Evolutionary conservation across 305 asterid species (phyloP), one percentile per base, ranked within the genome.

Genomic region (Fraxinus latifolia): DNA sequence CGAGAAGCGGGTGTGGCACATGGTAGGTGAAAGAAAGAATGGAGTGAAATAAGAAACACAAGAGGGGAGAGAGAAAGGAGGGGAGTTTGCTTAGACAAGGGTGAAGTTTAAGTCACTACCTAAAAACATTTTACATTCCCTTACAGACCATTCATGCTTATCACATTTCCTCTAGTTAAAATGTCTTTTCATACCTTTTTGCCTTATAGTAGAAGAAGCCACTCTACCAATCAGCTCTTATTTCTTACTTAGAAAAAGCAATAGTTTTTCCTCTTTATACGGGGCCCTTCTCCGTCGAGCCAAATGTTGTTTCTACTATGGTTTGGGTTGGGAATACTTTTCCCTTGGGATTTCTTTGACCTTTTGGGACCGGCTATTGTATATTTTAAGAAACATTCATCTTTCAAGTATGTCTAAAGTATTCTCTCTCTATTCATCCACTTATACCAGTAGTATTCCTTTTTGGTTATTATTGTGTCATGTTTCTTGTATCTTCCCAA

Each of bases 61-160:
- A 55, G 74, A 76, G 80, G 75, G 82, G 90, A 82, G 90, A 84
- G 88, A 78, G 36, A 31, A 8, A 31, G 42, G 75, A 15, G 47
- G 76, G 27, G 19, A 33, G 44, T 86, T 93, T 93, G 98, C 98
- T 92, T 95, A 91, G 92, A 92, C 87, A 91, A 80, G 94, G 95
- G 94, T 91, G 90, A 88, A 91, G 97, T 93, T 90, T 88, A 87
- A 88, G 91, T 91, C 85, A 87, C 86, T 86, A 85, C 76, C 82
- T 7, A 71, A 36, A 73, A 65, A 84, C 42, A 15, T 33, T 83
- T 72, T 67, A 81, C 89, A 80, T 87, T 89, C 84, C 89, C 89
- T 90, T 92, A 84, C 65, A 87, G 86, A 87, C 82, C 84, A 91
- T 89, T 86, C 90, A 91, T 89, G 87, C 79, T 77, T 70, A 68